A percentile compares a stretch with the other conserved stretches of the same genome.
phyloP scores from a whole-genome alignment of 2,329 filamentous ascomycete genomes.

The Phaeosphaeriaceae sp. region DNA sequence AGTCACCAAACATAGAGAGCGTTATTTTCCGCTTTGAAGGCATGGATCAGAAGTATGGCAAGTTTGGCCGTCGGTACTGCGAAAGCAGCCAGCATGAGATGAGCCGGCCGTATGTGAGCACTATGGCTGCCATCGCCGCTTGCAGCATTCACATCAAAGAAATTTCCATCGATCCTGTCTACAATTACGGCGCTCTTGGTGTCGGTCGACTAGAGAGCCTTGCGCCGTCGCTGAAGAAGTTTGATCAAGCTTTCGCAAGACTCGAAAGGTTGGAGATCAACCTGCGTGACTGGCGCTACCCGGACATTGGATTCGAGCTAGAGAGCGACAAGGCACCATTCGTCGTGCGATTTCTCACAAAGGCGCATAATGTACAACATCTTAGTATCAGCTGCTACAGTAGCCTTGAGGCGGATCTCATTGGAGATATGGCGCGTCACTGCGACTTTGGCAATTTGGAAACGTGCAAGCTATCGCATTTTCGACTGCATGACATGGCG shows the following conservation, averaged over 20 bases:
- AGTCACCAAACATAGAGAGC: conserved; percentile 10
- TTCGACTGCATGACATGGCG: conserved; percentile 14
- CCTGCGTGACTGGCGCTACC: conserved; percentile 38
- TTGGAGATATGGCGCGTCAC: conserved; percentile 30
- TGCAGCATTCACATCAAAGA: conserved; percentile 14
- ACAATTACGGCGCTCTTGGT: conserved; percentile 24
- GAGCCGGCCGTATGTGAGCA: conserved; percentile 36
- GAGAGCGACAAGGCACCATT: conserved; percentile 27
- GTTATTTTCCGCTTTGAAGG: conserved; percentile 21
- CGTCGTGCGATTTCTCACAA: conserved; percentile 36
- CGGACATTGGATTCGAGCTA: conserved; percentile 32
- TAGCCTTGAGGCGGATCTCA: conserved; percentile 29
- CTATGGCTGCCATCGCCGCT: conserved; percentile 27
- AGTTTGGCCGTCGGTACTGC: conserved; percentile 28
- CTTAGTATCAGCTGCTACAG: conserved; percentile 35
- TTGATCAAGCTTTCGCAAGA: conserved; percentile 22
- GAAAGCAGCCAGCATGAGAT: conserved; percentile 35
- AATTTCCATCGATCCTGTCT: conserved; percentile 11
- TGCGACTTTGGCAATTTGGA: conserved; percentile 24
- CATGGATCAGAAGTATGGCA: conserved; percentile 20
- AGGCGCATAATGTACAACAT: conserved; percentile 19
- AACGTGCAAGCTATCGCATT: conserved; percentile 24
- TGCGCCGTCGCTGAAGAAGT: conserved; percentile 16
- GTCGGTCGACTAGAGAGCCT: conserved; percentile 31
- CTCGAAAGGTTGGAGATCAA: conserved; percentile 27